Percentiles rank a stretch among this genome's conserved stretches.
Evolutionary conservation across 1,284 basidiomycete species (phyloP).

Genomic region (Rugosomyces carneus): DNA sequence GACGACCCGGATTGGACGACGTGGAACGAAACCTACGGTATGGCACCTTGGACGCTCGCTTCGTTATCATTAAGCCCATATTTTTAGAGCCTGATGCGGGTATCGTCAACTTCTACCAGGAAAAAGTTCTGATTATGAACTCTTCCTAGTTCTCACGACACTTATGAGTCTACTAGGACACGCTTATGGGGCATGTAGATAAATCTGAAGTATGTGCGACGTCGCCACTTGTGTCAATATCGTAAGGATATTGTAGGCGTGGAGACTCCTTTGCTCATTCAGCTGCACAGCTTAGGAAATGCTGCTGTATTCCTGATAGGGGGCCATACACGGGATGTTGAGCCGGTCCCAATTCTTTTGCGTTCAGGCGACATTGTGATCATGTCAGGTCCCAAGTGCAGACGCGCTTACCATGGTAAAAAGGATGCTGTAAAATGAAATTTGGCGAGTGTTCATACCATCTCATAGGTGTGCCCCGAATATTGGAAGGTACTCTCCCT

Average conservation of each 20-base stretch:
- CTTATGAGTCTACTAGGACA: slow-evolving; percentile 47
- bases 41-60: slow-evolving; percentile 2
- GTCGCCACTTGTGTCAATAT: slow-evolving; percentile 86
- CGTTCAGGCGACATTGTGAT: slow-evolving; percentile 87
- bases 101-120: slow-evolving; percentile 90
- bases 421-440: not conserved
- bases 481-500: slow-evolving; percentile 76
- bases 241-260: slow-evolving; percentile 45
- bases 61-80: not conserved
- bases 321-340: slow-evolving; percentile 63
- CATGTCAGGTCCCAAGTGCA: slow-evolving; percentile 82
- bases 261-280: not conserved
- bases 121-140: slow-evolving; percentile 36
- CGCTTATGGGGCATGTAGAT: slow-evolving; percentile 91
- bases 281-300: slow-evolving; percentile 69
- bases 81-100: slow-evolving; percentile 81
- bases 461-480: slow-evolving; percentile 73
- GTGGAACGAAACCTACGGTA: slow-evolving; percentile 77
- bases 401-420: slow-evolving; percentile 80
- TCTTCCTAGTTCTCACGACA: not conserved
- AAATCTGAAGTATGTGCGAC: slow-evolving; percentile 83
- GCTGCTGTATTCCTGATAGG: slow-evolving; percentile 88
- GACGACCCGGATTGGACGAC: slow-evolving; percentile 53
- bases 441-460: not conserved
- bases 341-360: slow-evolving; percentile 76